These are phyloP conservation scores for Lenwebbia sp. DNA, from an alignment of 345 rosid species.

Conservation along the genomic window DNA sequence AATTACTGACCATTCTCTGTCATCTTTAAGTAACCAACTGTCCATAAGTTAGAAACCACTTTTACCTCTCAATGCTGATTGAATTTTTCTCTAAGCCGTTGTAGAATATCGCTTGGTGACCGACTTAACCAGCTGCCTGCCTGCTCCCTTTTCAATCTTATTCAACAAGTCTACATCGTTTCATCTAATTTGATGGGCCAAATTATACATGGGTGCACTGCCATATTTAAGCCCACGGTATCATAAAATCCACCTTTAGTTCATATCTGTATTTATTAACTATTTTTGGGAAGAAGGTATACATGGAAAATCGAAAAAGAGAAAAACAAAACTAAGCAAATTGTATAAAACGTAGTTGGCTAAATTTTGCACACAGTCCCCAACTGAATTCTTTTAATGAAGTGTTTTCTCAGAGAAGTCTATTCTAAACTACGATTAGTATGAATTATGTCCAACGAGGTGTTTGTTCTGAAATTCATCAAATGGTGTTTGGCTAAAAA, in stretches of 20 bases:
- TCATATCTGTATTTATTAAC: neutral
- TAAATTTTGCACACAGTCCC: neutral
- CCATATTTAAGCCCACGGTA: neutral
- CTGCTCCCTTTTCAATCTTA: neutral
- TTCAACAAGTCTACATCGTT: neutral
- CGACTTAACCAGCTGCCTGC: accelerated
- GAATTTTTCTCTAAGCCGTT: neutral
- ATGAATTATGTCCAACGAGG: too few species aligned
- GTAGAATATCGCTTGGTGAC: neutral
- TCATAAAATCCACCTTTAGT: neutral
- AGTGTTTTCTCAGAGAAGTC: neutral
- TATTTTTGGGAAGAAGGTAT: neutral
- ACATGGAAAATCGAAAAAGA: neutral
- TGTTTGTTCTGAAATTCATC: too few species aligned
- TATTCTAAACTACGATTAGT: too few species aligned
- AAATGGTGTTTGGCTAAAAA: too few species aligned
- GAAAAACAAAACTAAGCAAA: neutral
- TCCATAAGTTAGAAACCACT: neutral
- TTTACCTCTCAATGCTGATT: neutral
- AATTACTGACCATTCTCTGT: neutral
- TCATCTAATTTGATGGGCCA: neutral
- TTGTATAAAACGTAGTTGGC: neutral
- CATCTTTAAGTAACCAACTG: neutral
- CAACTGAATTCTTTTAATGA: neutral
- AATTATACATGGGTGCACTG: neutral